Base-by-base conservation (phyloP, 2,329 filamentous ascomycete genomes). In the Aspergillus puulaauensis region DNA sequence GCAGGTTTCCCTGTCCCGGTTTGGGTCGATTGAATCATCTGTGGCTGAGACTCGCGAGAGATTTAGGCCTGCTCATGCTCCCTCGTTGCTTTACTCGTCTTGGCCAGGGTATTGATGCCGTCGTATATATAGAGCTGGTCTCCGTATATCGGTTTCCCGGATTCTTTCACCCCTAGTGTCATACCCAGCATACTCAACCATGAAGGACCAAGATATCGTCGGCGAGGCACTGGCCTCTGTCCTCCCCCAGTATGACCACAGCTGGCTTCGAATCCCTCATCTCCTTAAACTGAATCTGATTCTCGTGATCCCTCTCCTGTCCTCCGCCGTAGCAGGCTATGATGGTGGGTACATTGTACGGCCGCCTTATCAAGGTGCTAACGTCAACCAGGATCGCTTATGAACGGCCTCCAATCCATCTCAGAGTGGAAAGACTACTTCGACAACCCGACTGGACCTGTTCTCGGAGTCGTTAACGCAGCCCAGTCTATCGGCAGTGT, bases 341-440 rank as follows among this genome's bases (percentile, higher is more conserved):
- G 79, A 80, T 73, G 78, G 76, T 19, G 23, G 1, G 24, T 0
- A n/a, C 27, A 17, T 6, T 4, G 27, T 1, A n/a, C 11, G 0
- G 8, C 24, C 43, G 6, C 33, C 8, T 17, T 31, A 19, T 17
- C 15, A 6, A n/a, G 14, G 17, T 27, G 14, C n/a, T 9, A 33
- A 17, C 9, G 4, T 15, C 11, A 2, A 15, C 2, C 11, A 47
- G 48, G 50, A 2, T 53, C 51, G 1, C 71, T 80, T 58, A 77
- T 78, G 75, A 80, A 80, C 58, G 79, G 77, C 11, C 68, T 80
- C 0, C 77, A 80, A 53, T 71, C 77, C 8, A 68, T 79, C 0
- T 59, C 68, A 0, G 66, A 73, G 58, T 81, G 79, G 78, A 70
- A 73, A 52, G 55, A 61, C 1, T 79, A 78, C 56, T 79, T 81